These are phyloP conservation scores for Pinus tabuliformis DNA, from an alignment of 75 land plant species.

Conservation along the genomic window DNA sequence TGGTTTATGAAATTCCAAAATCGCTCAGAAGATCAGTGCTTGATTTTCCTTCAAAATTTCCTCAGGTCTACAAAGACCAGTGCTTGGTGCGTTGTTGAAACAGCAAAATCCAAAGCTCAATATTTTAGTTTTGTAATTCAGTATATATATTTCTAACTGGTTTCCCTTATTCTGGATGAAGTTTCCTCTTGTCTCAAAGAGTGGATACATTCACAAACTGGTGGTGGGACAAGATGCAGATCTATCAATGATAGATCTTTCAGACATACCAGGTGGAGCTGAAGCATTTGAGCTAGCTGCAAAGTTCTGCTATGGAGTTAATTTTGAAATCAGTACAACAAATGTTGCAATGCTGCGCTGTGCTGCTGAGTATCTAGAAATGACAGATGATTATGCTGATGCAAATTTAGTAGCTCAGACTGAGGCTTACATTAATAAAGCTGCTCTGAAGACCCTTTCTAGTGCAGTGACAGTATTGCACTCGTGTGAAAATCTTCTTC, in stretches of 20 bases:
- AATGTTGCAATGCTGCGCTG: constrained; percentile 81
- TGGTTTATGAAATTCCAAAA: neutral
- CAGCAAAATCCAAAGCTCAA: neutral
- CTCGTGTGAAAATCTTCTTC: constrained; percentile 58
- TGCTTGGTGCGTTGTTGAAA: neutral
- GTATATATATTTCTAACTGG: neutral
- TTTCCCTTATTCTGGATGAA: constrained; percentile 22
- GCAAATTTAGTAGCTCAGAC: constrained; percentile 64
- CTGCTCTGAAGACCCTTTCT: constrained; percentile 52
- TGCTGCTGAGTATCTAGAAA: constrained; percentile 83
- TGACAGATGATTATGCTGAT: constrained; percentile 87
- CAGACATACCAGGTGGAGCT: constrained; percentile 80
- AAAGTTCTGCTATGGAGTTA: constrained; percentile 90
- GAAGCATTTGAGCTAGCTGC: constrained; percentile 88
- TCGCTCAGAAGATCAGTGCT: neutral
- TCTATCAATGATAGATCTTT: constrained; percentile 49
- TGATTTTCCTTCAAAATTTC: neutral
- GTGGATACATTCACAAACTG: constrained; percentile 72
- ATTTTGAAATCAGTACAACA: constrained; percentile 73
- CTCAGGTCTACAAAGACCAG: neutral
- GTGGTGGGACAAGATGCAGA: constrained; percentile 62
- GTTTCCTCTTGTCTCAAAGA: constrained; percentile 89
- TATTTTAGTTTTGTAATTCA: neutral
- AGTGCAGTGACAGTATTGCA: constrained; percentile 67
- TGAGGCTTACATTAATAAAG: constrained; percentile 72